Base-by-base conservation (phyloP, 2,329 filamentous ascomycete genomes). In the Trichoderma citrinoviride region DNA sequence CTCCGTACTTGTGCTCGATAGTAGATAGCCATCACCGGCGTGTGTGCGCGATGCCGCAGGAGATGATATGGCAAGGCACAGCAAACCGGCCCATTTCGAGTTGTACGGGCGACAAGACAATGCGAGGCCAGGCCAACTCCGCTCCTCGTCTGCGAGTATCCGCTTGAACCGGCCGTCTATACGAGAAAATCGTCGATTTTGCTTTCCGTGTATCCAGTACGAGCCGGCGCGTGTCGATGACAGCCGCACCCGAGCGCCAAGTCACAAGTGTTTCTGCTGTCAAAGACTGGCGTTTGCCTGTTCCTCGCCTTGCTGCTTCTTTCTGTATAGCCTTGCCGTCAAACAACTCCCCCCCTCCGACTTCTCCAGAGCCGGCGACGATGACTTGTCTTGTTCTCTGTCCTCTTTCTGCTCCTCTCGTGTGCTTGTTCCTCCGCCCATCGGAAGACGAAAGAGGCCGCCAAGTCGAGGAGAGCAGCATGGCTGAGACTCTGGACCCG, bases 171-270 rank as follows among this genome's bases (percentile, higher is more conserved):
- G 25, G 49, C 58, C 49, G 58, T 53, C 53, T 23, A 61, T 61
- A 61, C 58, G 58, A 61, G 58, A 25, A 25, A 43, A 6, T 61
- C 21, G 37, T 46, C 40, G 56, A 53, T 53, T 61, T 37, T 37
- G 55, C 55, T 58, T 58, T 37, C 54, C 40, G 54, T 56, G 40
- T 44, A 56, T 44, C 37, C 23, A 44, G 23, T 23, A 52, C 57
- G 58, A 61, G 58, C 40, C 49, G 58, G 58, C 58, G 47, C 58
- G 58, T 61, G 49, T 61, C 58, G 46, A 40, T 53, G 58, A 44
- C 58, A 54, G 58, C 58, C 47, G 49, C 58, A 50, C 17, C 58
- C 49, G 58, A 7, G 33, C 57, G 57, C 57, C 57, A 61, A 61
- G 33, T 33, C 25, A 15, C 46, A 12, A 25, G n/a, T 19, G 33